Percentiles rank a stretch among this genome's conserved stretches.
These are phyloP conservation scores for Pleomassaria siparia DNA, from an alignment of 2,329 filamentous ascomycete genomes.

Conservation along the genomic window DNA sequence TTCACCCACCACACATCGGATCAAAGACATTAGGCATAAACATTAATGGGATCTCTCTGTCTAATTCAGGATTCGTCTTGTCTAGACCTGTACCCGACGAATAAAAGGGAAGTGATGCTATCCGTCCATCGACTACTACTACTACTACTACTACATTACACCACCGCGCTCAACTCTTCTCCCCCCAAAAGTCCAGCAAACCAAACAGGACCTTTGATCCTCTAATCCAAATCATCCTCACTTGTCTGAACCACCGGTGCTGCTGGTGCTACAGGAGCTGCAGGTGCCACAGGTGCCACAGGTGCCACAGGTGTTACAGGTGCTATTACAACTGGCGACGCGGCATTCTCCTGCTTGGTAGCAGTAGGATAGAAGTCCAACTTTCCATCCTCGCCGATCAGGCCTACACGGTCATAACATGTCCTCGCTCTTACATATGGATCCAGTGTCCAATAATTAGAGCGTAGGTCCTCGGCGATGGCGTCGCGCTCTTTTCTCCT, in stretches of 20 bases:
- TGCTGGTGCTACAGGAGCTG: neutral
- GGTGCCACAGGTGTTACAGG: neutral
- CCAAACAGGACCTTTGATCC: neutral
- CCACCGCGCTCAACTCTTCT: too few relatives aligned
- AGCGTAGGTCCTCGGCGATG: constrained; percentile 64
- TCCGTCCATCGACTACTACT: neutral
- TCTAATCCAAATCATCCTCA: constrained; percentile 11
- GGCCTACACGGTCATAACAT: constrained; percentile 79
- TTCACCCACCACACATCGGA: too few relatives aligned
- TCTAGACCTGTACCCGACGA: too few relatives aligned
- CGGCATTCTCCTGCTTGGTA: constrained; percentile 4
- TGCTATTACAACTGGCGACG: neutral
- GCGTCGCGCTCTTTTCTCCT: constrained; percentile 60
- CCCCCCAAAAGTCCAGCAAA: neutral
- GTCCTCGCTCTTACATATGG: constrained; percentile 80
- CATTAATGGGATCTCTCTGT: too few relatives aligned
- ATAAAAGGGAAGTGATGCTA: too few relatives aligned
- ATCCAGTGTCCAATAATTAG: constrained; percentile 87
- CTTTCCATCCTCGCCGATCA: constrained; percentile 65
- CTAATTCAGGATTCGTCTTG: too few relatives aligned
- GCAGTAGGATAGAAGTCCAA: constrained; percentile 9
- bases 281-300: neutral
- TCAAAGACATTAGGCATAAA: too few relatives aligned
- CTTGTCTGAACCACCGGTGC: constrained; percentile 3
- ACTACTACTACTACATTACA: neutral